Evolutionary conservation across 768 basidiomycete genomes (phyloP).

Genomic region (Phanerodontia chrysosporium): DNA sequence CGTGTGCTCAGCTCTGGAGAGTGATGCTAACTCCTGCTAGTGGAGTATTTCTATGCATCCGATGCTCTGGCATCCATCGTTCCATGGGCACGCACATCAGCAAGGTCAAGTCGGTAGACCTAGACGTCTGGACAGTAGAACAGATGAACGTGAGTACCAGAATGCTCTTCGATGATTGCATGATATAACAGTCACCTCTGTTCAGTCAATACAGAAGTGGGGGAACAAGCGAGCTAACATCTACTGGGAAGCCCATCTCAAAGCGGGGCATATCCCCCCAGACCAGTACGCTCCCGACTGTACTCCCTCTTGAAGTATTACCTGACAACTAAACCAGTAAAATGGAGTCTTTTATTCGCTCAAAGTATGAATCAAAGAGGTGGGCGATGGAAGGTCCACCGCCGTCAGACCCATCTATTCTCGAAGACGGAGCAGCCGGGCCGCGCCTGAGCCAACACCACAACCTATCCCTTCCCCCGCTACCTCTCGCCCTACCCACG

Average conservation of each 20-base stretch:
- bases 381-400: constrained; percentile 93
- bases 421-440: constrained; percentile 46
- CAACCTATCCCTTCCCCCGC: constrained; percentile 16
- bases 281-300: constrained; percentile 71
- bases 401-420: constrained; percentile 74
- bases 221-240: constrained; percentile 89
- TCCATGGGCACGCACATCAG: constrained; percentile 98
- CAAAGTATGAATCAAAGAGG: constrained; percentile 89
- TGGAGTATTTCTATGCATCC: constrained; percentile 92
- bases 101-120: constrained; percentile 94
- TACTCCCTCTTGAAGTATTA: background rate
- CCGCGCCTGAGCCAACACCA: constrained; percentile 26
- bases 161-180: background rate
- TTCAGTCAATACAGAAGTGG: constrained; percentile 85
- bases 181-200: background rate
- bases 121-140: constrained; percentile 96
- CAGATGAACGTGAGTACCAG: constrained; percentile 78
- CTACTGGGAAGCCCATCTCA: constrained; percentile 97
- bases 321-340: constrained; percentile 52
- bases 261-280: constrained; percentile 84
- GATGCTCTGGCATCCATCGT: constrained; percentile 96
- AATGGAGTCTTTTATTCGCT: constrained; percentile 96
- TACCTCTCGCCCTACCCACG: constrained; percentile 14
- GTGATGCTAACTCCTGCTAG: constrained; percentile 34
- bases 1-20: background rate